Evolutionary conservation across 176 grass and related monocot genomes (phyloP), one percentile per base, ranked within the genome.

Genomic region (Secale cereale): DNA sequence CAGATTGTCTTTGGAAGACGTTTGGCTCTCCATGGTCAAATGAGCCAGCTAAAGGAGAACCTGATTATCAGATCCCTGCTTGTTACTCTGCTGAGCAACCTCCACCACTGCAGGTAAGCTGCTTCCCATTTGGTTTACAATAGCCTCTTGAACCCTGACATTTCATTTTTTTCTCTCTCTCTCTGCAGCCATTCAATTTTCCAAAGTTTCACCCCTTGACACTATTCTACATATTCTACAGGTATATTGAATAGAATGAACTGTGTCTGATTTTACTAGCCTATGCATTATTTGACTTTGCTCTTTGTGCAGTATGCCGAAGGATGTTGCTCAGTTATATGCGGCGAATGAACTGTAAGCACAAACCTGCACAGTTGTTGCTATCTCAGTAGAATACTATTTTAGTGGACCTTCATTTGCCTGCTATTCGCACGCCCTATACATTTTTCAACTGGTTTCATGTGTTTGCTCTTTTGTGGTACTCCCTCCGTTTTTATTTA

Each of bases 181-280:
- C 71, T 63, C 27, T 92, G 89, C 82, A 98, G 96, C 73, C 84
- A 83, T 83, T 89, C 63, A 86, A 89, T 79, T 98, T 98, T 79
- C 77, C 76, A 16, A 95, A 92, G 83, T 94, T 98, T 82, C 87
- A 94, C 28, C 84, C 83, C 45, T 85, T 85, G 39, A 95, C 89
- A 39, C 81, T 98, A 33, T 95, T 98, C 86, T 98, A 98, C 81
- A 95, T 95, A 80, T 98, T 95, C 67, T 98, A 98, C 85, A 98
- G 96, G 96, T 98, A 87, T 56, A 33, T 76, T 82, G 63, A 46
- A 33, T 78, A 86, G 10, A 70, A 46, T 85, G 65, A 82, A 79
- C 66, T 82, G 43, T 35, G 27, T 52, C 76, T 79, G 26, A 8
- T 79, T 70, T 70, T 54, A 81, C 40, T 64, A 72, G 31, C 40